phyloP scores from a whole-genome alignment of 345 rosid genomes.

The Anacardium occidentale region DNA sequence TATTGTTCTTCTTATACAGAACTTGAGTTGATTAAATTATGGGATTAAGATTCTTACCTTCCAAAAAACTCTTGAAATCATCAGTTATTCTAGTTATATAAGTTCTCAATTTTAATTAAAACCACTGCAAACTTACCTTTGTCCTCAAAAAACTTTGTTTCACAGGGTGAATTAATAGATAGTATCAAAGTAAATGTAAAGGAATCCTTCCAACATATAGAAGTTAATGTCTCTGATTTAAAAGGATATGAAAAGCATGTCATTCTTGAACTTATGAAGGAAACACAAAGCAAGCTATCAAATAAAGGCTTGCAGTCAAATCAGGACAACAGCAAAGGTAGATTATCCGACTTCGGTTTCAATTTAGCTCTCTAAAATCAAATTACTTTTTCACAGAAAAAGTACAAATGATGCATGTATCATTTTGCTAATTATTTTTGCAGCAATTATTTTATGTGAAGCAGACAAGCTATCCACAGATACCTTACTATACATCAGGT shows the following conservation, averaged over 20 bases:
- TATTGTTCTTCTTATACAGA: no score
- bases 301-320: slow-evolving; percentile 15
- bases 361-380: not conserved
- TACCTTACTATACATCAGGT: slow-evolving; percentile 48
- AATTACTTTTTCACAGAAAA: not conserved
- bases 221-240: slow-evolving; percentile 53
- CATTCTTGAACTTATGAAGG: slow-evolving; percentile 60
- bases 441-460: slow-evolving; percentile 51
- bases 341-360: no score
- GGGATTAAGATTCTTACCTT: no score
- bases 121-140: not conserved
- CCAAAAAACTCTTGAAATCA: no score
- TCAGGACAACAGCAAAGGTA: slow-evolving; percentile 36
- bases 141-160: not conserved
- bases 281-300: slow-evolving; percentile 28
- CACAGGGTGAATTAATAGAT: slow-evolving; percentile 47
- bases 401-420: not conserved
- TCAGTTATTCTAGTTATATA: no score
- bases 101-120: no score
- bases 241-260: slow-evolving; percentile 62
- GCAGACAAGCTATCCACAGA: slow-evolving; percentile 56
- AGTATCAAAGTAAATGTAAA: slow-evolving; percentile 39
- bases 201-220: slow-evolving; percentile 48
- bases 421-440: not conserved
- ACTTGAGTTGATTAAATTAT: no score